Conservation (phyloP, 2,329 filamentous ascomycete species). For the Geosmithia putterillii region DNA sequence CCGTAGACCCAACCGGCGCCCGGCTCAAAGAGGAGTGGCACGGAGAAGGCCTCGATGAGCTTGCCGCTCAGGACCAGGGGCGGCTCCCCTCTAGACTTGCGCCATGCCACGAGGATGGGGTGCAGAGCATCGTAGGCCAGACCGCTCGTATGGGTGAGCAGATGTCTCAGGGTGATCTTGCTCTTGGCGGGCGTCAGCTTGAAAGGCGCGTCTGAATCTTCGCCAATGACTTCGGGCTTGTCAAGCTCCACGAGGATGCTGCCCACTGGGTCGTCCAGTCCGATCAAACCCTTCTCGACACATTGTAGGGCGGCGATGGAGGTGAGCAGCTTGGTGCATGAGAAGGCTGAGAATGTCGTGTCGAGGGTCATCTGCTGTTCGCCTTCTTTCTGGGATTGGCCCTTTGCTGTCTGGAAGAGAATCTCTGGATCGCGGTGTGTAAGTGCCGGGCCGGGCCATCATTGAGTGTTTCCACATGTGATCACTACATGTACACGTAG, state of each 20-base stretch:
- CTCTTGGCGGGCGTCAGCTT: conserved; percentile 12
- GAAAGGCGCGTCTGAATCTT: conserved; percentile 17
- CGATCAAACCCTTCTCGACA: conserved; percentile 36
- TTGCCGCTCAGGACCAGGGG: too few relatives aligned
- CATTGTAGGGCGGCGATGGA: conserved; percentile 40
- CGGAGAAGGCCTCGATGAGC: conserved; percentile 17
- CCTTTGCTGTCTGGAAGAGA: too few relatives aligned
- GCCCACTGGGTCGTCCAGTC: conserved; percentile 16
- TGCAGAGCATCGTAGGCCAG: conserved; percentile 28
- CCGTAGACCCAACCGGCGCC: conserved; percentile 38
- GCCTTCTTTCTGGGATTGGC: too few relatives aligned
- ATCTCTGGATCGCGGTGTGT: too few relatives aligned
- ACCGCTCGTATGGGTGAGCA: conserved; percentile 40
- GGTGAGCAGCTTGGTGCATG: conserved; percentile 31
- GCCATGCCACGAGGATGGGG: conserved; percentile 21
- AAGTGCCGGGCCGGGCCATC: too few relatives aligned
- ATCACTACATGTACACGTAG: too few relatives aligned
- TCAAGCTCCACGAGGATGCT: too few relatives aligned
- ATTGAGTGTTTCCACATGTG: too few relatives aligned
- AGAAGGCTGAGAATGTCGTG: conserved; percentile 22
- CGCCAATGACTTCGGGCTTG: conserved; percentile 21
- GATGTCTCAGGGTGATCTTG: conserved; percentile 34
- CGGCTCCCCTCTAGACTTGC: conserved; percentile 9
- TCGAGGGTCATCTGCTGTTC: conserved; percentile 8
- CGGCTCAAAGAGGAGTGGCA: conserved; percentile 37